Percentiles rank a stretch among this genome's conserved stretches.
Conservation (phyloP, 306 rosid genomes). For the Prunus kanzakura region DNA sequence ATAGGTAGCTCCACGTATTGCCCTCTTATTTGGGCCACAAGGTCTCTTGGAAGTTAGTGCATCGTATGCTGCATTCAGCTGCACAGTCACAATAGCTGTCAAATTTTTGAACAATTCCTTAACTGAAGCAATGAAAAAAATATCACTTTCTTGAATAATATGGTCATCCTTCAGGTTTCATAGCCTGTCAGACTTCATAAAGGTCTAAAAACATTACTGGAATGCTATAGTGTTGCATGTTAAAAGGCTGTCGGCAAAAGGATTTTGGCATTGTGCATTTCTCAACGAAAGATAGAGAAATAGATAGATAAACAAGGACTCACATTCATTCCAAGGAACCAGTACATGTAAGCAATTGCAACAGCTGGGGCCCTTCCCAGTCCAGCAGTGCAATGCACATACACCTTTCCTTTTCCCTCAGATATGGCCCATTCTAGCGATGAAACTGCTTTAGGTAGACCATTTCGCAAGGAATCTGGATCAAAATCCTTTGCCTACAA, state of each 20-base stretch:
- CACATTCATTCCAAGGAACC: conserved; percentile 81
- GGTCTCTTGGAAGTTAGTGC: conserved; percentile 76
- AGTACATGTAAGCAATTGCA: conserved; percentile 81
- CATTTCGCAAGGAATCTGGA: conserved; percentile 73
- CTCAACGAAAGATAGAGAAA: neutral
- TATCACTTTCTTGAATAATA: neutral
- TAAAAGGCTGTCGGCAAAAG: neutral
- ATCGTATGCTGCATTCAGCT: conserved; percentile 80
- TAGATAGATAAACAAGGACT: conserved; percentile 26
- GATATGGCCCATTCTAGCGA: conserved; percentile 85
- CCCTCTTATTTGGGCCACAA: conserved; percentile 83
- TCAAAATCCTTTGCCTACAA: conserved; percentile 84
- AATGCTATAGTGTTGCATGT: neutral
- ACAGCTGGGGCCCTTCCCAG: conserved; percentile 95
- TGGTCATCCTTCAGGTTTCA: neutral
- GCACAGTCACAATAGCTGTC: conserved; percentile 23
- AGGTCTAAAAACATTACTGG: neutral
- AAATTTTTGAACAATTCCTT: neutral
- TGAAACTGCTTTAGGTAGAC: conserved; percentile 85
- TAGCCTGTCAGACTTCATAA: neutral
- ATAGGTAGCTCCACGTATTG: conserved; percentile 77
- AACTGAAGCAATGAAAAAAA: neutral
- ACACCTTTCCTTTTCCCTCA: conserved; percentile 76
- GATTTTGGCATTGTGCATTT: neutral
- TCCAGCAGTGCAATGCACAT: conserved; percentile 91